Evolutionary conservation across 2,329 filamentous ascomycete species (phyloP).

Genomic region (Ophiocordyceps australis): DNA sequence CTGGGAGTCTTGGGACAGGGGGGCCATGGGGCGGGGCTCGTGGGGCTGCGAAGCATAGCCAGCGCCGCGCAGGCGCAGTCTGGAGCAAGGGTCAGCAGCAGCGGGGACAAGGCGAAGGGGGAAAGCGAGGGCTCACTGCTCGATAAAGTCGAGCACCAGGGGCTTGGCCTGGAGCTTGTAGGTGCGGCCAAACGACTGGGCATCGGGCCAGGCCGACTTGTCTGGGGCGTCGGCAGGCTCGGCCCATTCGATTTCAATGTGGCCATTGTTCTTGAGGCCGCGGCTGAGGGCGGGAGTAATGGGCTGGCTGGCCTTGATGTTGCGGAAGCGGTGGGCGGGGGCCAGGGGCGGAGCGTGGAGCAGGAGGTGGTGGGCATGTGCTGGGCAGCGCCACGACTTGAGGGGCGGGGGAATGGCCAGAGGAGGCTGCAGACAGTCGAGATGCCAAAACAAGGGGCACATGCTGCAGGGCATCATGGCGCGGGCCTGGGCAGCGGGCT

Average conservation of each 20-base stretch:
- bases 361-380: conserved; percentile 66
- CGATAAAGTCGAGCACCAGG: conserved; percentile 56
- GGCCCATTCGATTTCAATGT: conserved; percentile 48
- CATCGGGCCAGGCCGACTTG: conserved; percentile 36
- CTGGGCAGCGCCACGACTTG: conserved; percentile 75
- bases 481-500: conserved; percentile 37
- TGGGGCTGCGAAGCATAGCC: conserved; percentile 14
- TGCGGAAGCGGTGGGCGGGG: conserved; percentile 43
- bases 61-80: conserved; percentile 18
- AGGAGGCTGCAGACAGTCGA: conserved; percentile 81
- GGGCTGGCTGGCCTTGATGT: conserved; percentile 32
- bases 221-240: conserved; percentile 39
- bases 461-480: conserved; percentile 75
- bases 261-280: conserved; percentile 52
- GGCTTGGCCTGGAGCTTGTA: conserved; percentile 46
- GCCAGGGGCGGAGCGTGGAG: conserved; percentile 36
- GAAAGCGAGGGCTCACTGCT: conserved; percentile 24
- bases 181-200: conserved; percentile 42
- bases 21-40: conserved; percentile 10
- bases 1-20: conserved; percentile 4
- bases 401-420: conserved; percentile 59
- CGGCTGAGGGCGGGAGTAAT: conserved; percentile 37
- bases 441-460: conserved; percentile 72
- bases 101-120: too few species aligned
- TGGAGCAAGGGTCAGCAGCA: conserved; percentile 4